Conservation (phyloP, 768 basidiomycete genomes). For the Russula foetens region DNA sequence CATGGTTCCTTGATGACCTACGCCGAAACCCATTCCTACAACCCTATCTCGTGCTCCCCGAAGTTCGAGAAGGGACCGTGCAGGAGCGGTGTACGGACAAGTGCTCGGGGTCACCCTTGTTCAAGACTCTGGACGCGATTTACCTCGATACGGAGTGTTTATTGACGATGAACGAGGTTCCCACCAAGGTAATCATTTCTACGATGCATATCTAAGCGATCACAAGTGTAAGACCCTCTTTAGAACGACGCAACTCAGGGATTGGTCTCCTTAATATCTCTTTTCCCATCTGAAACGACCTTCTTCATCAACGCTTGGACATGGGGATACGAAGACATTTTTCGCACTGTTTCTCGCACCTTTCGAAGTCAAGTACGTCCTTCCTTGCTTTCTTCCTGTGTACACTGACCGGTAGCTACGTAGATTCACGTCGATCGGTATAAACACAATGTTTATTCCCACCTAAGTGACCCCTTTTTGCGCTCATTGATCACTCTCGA, state of each 20-base stretch:
- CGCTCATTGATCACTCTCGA: constrained; percentile 53
- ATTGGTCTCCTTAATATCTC: constrained; percentile 57
- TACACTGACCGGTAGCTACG: background rate
- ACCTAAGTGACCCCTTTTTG: constrained; percentile 52
- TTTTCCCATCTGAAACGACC: constrained; percentile 54
- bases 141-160: constrained; percentile 77
- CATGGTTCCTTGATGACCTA: constrained; percentile 64
- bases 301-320: constrained; percentile 96
- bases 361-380: constrained; percentile 54
- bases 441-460: constrained; percentile 61
- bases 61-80: background rate
- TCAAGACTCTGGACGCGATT: constrained; percentile 57
- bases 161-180: constrained; percentile 29
- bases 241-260: constrained; percentile 62
- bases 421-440: constrained; percentile 91
- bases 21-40: constrained; percentile 62
- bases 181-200: background rate
- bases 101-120: background rate
- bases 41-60: constrained; percentile 46
- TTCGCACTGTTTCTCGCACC: constrained; percentile 61
- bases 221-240: background rate
- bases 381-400: background rate
- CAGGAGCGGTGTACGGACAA: background rate
- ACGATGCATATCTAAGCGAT: background rate
- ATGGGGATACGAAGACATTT: constrained; percentile 90